Evolutionary conservation across 768 basidiomycete genomes (phyloP), one percentile per base, ranked within the genome.

Genomic region (Lactarius vividus): DNA sequence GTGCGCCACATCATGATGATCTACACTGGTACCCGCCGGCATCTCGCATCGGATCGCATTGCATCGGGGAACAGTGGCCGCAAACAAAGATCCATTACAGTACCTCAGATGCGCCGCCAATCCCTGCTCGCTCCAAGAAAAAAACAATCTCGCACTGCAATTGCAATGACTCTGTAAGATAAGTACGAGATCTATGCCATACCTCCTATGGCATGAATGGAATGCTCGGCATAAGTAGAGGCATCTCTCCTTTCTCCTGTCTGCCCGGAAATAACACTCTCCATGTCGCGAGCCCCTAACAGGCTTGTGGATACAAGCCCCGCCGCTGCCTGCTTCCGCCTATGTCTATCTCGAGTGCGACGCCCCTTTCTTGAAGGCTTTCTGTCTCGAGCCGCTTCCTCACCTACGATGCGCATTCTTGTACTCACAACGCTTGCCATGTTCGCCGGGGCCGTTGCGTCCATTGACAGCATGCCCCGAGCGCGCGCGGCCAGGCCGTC

Each of bases 351-450:
- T n/a, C 46, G 11, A 49, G 46, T 11, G 23, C n/a, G 46, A 31
- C 54, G 13, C 33, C 54, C 54, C 35, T 58, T 28, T 39, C 15
- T 5, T 29, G 23, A 4, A 7, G 28, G 37, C n/a, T 20, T 49
- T 31, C 49, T 20, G 7, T n/a, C 23, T 10, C 28, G 8, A 31
- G 5, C 57, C 37, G 11, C 44, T 11, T 9, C 40, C n/a, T 4
- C 15, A 20, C 29, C 26, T 4, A 55, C 60, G 37, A 62, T 62
- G 57, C 42, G 58, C 39, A 11, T 69, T 3, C 37, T 40, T 10
- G 59, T 57, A 2, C 16, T 64, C 44, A 57, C 56, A n/a, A 58
- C 46, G 15, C 66, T 62, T 29, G 33, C 58, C 39, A 44, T 52
- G 0, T 42, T 67, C 49, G 52, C 42, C 26, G 33, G 28, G 28